These are phyloP conservation scores for Whalleya microplaca DNA, from an alignment of 2,329 filamentous ascomycete species.

Conservation along the genomic window DNA sequence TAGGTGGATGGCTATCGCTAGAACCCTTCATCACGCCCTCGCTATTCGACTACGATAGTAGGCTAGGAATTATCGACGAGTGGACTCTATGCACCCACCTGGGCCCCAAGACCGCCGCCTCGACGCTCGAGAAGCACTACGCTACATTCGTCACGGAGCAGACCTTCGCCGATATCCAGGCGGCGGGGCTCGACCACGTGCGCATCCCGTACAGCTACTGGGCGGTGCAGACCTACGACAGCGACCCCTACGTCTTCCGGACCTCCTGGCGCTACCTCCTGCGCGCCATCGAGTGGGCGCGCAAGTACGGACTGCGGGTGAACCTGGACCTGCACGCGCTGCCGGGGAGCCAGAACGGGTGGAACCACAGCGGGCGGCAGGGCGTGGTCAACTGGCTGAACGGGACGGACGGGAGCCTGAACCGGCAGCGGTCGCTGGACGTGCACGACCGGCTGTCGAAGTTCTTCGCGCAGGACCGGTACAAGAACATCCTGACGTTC, in stretches of 20 bases:
- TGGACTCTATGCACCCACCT: conserved; percentile 77
- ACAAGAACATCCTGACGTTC: conserved; percentile 88
- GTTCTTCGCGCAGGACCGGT: conserved; percentile 93
- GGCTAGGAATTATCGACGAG: conserved; percentile 78
- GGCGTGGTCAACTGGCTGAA: conserved; percentile 87
- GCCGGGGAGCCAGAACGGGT: conserved; percentile 93
- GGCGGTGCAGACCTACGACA: conserved; percentile 83
- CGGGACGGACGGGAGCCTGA: conserved; percentile 79
- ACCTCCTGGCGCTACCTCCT: conserved; percentile 93
- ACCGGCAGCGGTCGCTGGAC: conserved; percentile 81
- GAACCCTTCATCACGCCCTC: conserved; percentile 97
- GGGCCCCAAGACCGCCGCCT: conserved; percentile 64
- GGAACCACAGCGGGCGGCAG: conserved; percentile 91
- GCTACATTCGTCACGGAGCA: conserved; percentile 83
- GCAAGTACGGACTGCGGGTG: conserved; percentile 87
- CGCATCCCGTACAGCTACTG: conserved; percentile 95
- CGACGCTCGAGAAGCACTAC: conserved; percentile 87
- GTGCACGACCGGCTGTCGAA: conserved; percentile 84
- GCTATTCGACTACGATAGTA: conserved; percentile 72
- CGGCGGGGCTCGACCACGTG: conserved; percentile 93
- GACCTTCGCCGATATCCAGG: conserved; percentile 82
- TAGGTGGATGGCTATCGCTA: conserved; percentile 91
- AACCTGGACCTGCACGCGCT: conserved; percentile 93
- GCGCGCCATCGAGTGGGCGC: conserved; percentile 88
- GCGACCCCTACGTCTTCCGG: conserved; percentile 84